Percentiles rank a stretch among this genome's conserved stretches.
Evolutionary conservation across 2,329 filamentous ascomycete genomes (phyloP).

Genomic region (Sporothrix brasiliensis): DNA sequence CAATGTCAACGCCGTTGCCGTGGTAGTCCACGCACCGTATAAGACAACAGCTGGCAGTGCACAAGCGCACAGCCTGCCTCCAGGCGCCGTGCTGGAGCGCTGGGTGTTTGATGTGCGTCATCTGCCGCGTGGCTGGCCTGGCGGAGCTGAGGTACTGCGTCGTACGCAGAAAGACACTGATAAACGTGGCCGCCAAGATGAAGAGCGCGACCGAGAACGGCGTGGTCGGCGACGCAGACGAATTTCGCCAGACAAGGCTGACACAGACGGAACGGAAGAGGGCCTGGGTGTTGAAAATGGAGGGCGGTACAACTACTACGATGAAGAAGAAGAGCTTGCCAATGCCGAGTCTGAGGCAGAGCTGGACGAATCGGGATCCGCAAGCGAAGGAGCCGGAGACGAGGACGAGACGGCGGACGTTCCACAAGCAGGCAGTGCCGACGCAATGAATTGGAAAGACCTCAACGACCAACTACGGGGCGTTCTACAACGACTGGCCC

Average conservation of each 20-base stretch:
- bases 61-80: slow-evolving; percentile 34
- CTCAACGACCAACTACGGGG: slow-evolving; percentile 74
- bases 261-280: slow-evolving; percentile 21
- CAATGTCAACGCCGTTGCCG: slow-evolving; percentile 32
- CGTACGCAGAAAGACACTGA: slow-evolving; percentile 37
- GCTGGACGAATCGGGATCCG: neutral
- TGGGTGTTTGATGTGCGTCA: slow-evolving; percentile 62
- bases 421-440: slow-evolving; percentile 28
- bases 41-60: neutral
- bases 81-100: slow-evolving; percentile 56
- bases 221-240: slow-evolving; percentile 19
- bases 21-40: slow-evolving; percentile 35
- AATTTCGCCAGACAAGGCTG: neutral
- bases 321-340: slow-evolving; percentile 30
- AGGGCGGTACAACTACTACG: slow-evolving; percentile 31
- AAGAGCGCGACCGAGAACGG: neutral
- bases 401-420: neutral
- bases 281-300: neutral
- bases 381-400: slow-evolving; percentile 8
- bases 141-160: slow-evolving; percentile 41
- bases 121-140: slow-evolving; percentile 53
- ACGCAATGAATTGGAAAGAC: slow-evolving; percentile 56
- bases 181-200: slow-evolving; percentile 1
- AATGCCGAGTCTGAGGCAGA: slow-evolving; percentile 32
- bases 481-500: slow-evolving; percentile 64